Evolutionary conservation across 257 asterid species (phyloP).

Genomic region (Solanum sitiens): DNA sequence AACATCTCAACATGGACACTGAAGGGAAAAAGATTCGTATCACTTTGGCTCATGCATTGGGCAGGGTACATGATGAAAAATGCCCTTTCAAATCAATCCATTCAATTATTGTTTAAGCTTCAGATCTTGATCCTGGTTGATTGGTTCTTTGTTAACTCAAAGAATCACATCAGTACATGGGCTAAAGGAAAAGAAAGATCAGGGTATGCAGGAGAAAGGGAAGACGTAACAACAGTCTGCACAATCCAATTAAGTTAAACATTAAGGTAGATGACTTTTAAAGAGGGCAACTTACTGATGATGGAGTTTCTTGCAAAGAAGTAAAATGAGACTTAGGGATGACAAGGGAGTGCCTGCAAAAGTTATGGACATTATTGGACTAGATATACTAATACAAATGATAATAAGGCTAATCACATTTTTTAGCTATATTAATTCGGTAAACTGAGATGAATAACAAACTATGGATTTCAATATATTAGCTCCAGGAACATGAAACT

Average conservation of each 20-base stretch:
- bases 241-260: not conserved
- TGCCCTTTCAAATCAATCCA: not conserved
- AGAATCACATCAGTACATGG: not conserved
- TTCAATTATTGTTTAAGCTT: not conserved
- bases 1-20: not conserved
- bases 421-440: not conserved
- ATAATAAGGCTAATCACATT: not conserved
- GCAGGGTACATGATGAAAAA: not conserved
- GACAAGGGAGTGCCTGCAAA: slow-evolving; percentile 73
- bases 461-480: not conserved
- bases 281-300: slow-evolving; percentile 48
- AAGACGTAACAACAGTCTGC: not conserved
- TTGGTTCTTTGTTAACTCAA: not conserved
- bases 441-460: not conserved
- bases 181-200: not conserved
- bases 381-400: not conserved
- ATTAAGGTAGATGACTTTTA: not conserved
- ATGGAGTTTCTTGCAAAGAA: slow-evolving; percentile 78
- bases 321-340: slow-evolving; percentile 86
- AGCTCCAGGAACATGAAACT: not conserved
- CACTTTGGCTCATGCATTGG: not conserved
- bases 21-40: not conserved
- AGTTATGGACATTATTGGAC: not conserved
- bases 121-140: not conserved
- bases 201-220: not conserved